Base-by-base conservation (phyloP, 257 asterid species). In the Przewalskia tangutica region DNA sequence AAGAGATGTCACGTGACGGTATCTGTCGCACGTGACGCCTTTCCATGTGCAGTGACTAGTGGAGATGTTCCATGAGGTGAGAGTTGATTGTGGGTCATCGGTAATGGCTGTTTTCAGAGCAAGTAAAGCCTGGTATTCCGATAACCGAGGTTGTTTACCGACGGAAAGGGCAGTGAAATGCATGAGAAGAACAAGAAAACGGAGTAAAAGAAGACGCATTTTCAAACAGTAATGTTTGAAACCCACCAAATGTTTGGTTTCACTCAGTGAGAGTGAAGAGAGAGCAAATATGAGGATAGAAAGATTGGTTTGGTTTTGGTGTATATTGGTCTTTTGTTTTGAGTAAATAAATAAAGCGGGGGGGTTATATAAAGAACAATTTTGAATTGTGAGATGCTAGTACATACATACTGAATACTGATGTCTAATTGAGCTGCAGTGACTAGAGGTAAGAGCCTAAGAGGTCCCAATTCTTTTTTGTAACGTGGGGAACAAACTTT, bases 1-100 rank as follows among this genome's bases (percentile, higher is more conserved):
- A 12, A 95, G 89, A 0, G 89, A 83, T 0, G 85, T 89, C 66
- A 95, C 99, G 88, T 92, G 97, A 58, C 91, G 88, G 85, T 86
- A 63, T 58, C 91, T 14, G 55, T 91, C 95, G 85, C 99, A 95
- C 18, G 99, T 91, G 84, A 95, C 92, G 2, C 97, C 95, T 23
- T 48, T 73, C 99, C 99, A 95, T 0, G 90, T 76, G 89, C 99
- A 95, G 84, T 87, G 90, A 64, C 79, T 64, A 36, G 92, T 90
- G 85, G 89, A 81, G 83, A 82, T 48, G 27, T 56, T 82, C 99
- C 99, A 95, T 8, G 97, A 87, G 6, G 89, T 64, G 44, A 95
- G 88, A 1, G 97, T 60, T 44, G 91, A 84, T 5, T 85, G 86
- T 18, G 97, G 95, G 89, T 92, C 98, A n/a, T 88, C 94, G 62